Evolutionary conservation across 2,329 filamentous ascomycete genomes (phyloP), one percentile per base, ranked within the genome.

Genomic region (Cadophora sp.): DNA sequence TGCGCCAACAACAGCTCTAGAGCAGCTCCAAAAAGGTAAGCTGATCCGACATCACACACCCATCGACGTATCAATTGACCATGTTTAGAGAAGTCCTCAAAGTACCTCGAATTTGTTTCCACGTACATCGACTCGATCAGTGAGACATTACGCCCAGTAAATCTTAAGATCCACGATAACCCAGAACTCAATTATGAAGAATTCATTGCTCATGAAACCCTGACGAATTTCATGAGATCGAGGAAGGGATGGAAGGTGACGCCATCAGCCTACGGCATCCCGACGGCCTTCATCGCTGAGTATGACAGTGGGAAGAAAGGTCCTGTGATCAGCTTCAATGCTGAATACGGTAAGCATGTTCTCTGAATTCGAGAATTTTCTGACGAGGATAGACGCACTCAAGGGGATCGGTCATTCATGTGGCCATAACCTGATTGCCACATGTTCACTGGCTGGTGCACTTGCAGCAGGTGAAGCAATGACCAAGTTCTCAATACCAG

Each of bases 121-220:
- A 74, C 71, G 0, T 78, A 80, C 39, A 77, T 83, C 9, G 78
- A 84, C 50, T 73, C 68, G 14, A 74, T 83, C 18, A 79, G 77
- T 27, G 72, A 77, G 9, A 73, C 73, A 1, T 73, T 86, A 16
- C 82, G 83, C 75, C 75, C 75, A 3, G 75, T 86, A 65, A 85
- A 82, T 73, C 80, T 83, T 48, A 80, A 80, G 65, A 82, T 83
- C 61, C 79, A 79, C 72, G 77, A 78, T n/a, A 78, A 86, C 65
- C 85, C 85, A 0, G 85, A 87, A 72, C 75, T 84, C 0, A 81
- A 79, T 2, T 87, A 82, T 72, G 73, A 85, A 62, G 85, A 87
- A 69, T 76, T 81, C 72, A 79, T 79, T 20, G 85, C 85, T 0
- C 84, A 87, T 70, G 79, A 83, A 16, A 77, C 81, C 3, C 75